Evolutionary conservation across 352 stramenopile species (phyloP).

Genomic region (Globisporangium viniferum): DNA sequence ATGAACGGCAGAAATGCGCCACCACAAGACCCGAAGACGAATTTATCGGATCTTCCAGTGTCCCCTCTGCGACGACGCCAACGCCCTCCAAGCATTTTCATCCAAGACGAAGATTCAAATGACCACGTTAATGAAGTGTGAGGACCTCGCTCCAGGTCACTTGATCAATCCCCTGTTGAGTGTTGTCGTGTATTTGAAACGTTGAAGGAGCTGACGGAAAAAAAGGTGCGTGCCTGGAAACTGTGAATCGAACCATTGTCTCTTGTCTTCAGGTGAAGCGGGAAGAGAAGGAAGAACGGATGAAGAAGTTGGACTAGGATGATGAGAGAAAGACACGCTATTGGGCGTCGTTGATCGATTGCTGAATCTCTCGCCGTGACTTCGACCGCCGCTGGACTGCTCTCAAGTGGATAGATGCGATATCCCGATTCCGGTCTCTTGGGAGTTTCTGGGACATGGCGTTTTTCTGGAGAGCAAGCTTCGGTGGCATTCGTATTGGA

Average conservation of each 20-base stretch:
- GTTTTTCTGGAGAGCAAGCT: conserved; percentile 5
- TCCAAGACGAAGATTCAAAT: conserved; percentile 23
- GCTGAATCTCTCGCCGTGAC: conserved; percentile 27
- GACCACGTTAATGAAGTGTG: conserved; percentile 30
- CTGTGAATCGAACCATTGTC: no score
- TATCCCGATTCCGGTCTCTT: conserved; percentile 62
- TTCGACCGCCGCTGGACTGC: conserved; percentile 56
- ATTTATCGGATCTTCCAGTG: conserved; percentile 16
- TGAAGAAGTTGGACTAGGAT: neutral
- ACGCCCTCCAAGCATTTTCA: conserved; percentile 21
- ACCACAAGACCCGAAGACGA: conserved; percentile 10
- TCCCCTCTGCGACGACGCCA: conserved; percentile 38
- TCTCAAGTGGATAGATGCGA: conserved; percentile 50
- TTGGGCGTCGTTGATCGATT: conserved; percentile 27
- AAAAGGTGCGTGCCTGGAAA: neutral
- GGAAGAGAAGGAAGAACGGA: neutral
- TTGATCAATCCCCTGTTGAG: conserved; percentile 2
- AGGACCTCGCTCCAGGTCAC: neutral
- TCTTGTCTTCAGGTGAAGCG: neutral
- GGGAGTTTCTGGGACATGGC: conserved; percentile 17
- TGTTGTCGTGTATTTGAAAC: neutral
- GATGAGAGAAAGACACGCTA: neutral
- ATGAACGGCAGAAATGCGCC: neutral
- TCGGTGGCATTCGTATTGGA: conserved; percentile 12
- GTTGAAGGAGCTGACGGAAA: neutral